A percentile compares a stretch with the other conserved stretches of the same genome.
These are phyloP conservation scores for Trichophyton rubrum DNA, from an alignment of 2,329 filamentous ascomycete genomes.

Conservation along the genomic window DNA sequence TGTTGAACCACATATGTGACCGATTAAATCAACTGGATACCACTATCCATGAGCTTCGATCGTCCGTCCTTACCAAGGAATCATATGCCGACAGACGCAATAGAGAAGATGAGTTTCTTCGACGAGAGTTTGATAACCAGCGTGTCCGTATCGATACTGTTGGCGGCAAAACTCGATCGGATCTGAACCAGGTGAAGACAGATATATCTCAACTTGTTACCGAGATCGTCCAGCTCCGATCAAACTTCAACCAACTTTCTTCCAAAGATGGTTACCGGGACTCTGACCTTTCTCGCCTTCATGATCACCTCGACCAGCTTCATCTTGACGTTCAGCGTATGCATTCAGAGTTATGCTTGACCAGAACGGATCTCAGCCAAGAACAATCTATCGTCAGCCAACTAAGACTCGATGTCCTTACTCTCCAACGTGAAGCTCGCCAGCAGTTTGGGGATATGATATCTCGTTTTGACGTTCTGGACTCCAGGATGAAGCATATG, in stretches of 20 bases:
- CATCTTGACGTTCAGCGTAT: conserved; percentile 25
- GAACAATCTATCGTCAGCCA: conserved; percentile 26
- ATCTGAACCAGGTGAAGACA: conserved; percentile 21
- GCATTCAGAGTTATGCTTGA: conserved; percentile 23
- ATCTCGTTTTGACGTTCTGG: conserved; percentile 22
- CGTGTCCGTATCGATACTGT: conserved; percentile 24
- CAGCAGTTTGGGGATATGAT: conserved; percentile 16
- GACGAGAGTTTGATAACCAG: conserved; percentile 26
- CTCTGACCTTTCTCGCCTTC: neutral
- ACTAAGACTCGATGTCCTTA: conserved; percentile 26
- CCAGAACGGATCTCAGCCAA: conserved; percentile 27
- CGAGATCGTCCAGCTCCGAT: conserved; percentile 25
- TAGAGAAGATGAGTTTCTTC: conserved; percentile 28
- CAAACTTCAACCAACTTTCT: conserved; percentile 21
- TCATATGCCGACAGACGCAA: conserved; percentile 29
- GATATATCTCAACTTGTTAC: conserved; percentile 15
- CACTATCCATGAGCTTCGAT: conserved; percentile 12
- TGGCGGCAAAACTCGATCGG: conserved; percentile 15
- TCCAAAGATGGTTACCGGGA: conserved; percentile 17
- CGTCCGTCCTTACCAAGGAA: conserved; percentile 28
- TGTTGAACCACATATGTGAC: too few species aligned
- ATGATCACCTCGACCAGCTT: conserved; percentile 21
- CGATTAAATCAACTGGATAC: too few species aligned
- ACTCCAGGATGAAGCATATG: conserved; percentile 24
- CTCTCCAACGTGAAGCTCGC: conserved; percentile 24